These are phyloP conservation scores for Byssochlamys sp. DNA, from an alignment of 2,329 filamentous ascomycete genomes.

Conservation along the genomic window DNA sequence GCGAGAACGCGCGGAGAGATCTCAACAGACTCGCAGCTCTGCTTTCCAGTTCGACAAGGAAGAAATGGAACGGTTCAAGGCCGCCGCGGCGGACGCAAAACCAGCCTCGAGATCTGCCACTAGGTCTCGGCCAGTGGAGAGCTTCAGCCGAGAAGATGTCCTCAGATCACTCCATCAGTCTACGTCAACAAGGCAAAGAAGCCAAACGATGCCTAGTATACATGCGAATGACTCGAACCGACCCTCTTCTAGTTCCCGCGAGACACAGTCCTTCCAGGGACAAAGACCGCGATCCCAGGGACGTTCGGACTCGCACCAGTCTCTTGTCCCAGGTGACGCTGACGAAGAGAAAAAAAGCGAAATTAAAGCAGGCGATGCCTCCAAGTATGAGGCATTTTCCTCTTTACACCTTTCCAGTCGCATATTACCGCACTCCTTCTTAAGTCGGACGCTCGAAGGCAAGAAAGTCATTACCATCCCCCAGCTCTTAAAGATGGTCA, in stretches of 20 bases:
- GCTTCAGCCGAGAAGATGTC: slow-evolving; percentile 58
- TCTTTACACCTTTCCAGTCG: slow-evolving; percentile 72
- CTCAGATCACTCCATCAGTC: slow-evolving; percentile 24
- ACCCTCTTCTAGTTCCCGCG: slow-evolving; percentile 4
- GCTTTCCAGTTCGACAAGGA: slow-evolving; percentile 35
- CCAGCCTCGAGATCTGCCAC: slow-evolving; percentile 36
- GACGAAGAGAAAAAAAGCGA: slow-evolving; percentile 9
- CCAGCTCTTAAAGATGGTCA: slow-evolving; percentile 70
- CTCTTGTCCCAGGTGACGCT: slow-evolving; percentile 10
- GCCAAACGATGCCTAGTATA: slow-evolving; percentile 24
- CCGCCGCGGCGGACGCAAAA: slow-evolving; percentile 25
- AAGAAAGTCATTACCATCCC: slow-evolving; percentile 72
- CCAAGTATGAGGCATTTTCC: slow-evolving; percentile 78
- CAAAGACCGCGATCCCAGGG: slow-evolving; percentile 14
- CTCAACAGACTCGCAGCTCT: slow-evolving; percentile 32
- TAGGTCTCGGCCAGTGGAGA: slow-evolving; percentile 39
- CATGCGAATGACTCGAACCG: slow-evolving; percentile 8
- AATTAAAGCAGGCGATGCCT: slow-evolving; percentile 37
- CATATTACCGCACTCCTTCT: slow-evolving; percentile 67
- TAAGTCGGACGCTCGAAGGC: slow-evolving; percentile 66
- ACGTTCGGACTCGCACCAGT: slow-evolving; percentile 8
- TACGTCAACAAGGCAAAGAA: slow-evolving; percentile 22
- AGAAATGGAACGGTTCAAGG: slow-evolving; percentile 36
- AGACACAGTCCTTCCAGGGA: slow-evolving; percentile 14
- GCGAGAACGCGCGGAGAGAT: slow-evolving; percentile 27